Evolutionary conservation across 352 stramenopile species (phyloP).

Genomic region (Globisporangium polare): DNA sequence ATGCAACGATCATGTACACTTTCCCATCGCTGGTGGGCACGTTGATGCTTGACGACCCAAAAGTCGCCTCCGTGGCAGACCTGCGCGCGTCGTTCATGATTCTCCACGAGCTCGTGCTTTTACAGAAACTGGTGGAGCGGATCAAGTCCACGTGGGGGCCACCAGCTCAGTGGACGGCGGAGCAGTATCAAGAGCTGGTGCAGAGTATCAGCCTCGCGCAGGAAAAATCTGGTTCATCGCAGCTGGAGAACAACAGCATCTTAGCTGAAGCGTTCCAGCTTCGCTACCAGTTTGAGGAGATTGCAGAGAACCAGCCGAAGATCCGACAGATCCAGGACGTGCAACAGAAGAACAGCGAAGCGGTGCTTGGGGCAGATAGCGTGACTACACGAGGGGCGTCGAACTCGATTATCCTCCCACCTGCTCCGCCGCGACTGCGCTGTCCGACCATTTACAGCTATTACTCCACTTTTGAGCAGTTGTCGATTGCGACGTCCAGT

Average conservation of each 20-base stretch:
- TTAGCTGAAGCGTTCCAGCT: conserved; percentile 46
- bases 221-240: conserved; percentile 32
- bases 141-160: conserved; percentile 42
- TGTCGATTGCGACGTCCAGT: conserved; percentile 20
- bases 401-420: conserved; percentile 9
- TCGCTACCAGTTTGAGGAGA: conserved; percentile 68
- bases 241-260: conserved; percentile 32
- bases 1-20: conserved; percentile 21
- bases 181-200: conserved; percentile 61
- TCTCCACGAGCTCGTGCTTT: conserved; percentile 61
- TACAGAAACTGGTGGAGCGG: conserved; percentile 50
- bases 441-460: conserved; percentile 73
- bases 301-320: conserved; percentile 50
- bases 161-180: conserved; percentile 40
- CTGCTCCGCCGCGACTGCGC: conserved; percentile 30
- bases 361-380: not conserved
- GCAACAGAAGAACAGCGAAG: conserved; percentile 5
- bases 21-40: conserved; percentile 6
- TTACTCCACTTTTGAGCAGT: conserved; percentile 64
- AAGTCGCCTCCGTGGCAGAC: conserved; percentile 22
- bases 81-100: conserved; percentile 63
- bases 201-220: conserved; percentile 53
- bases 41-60: conserved; percentile 14
- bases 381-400: conserved; percentile 1
- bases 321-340: conserved; percentile 15